A percentile compares a stretch with the other conserved stretches of the same genome.
Evolutionary conservation across 2,329 filamentous ascomycete genomes (phyloP).

Genomic region (Pseudogymnoascus pannorum): DNA sequence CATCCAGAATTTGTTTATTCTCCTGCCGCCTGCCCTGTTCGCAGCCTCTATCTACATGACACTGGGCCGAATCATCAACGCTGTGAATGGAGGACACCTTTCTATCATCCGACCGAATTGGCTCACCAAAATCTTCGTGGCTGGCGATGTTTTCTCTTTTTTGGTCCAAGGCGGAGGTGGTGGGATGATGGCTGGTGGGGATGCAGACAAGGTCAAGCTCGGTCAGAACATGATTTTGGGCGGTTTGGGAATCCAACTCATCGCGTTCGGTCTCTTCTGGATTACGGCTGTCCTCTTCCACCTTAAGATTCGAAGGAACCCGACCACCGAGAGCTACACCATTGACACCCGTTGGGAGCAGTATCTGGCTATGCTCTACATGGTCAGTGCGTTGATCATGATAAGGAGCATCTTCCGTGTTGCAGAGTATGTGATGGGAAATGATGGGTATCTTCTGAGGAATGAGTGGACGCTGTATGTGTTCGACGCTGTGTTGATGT

Average conservation of each 20-base stretch:
- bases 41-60: constrained; percentile 28
- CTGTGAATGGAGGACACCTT: constrained; percentile 29
- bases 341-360: constrained; percentile 24
- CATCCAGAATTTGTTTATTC: constrained; percentile 22
- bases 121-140: constrained; percentile 49
- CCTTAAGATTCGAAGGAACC: constrained; percentile 13
- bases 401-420: constrained; percentile 39
- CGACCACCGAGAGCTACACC: constrained; percentile 14
- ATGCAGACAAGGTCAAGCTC: constrained; percentile 25
- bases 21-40: constrained; percentile 28
- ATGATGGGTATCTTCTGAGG: constrained; percentile 34
- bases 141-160: constrained; percentile 47
- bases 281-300: constrained; percentile 32
- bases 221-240: constrained; percentile 48
- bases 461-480: constrained; percentile 39
- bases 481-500: constrained; percentile 39
- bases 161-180: constrained; percentile 41
- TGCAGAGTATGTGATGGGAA: constrained; percentile 39
- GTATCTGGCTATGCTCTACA: constrained; percentile 36
- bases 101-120: constrained; percentile 34
- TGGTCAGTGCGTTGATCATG: constrained; percentile 37
- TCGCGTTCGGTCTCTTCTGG: constrained; percentile 50
- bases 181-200: constrained; percentile 30
- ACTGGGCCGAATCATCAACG: constrained; percentile 22
- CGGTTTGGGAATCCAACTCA: constrained; percentile 50